Evolutionary conservation across 106 monocot genomes (phyloP), one percentile per base, ranked within the genome.

Genomic region (Dendrobium catenatum): DNA sequence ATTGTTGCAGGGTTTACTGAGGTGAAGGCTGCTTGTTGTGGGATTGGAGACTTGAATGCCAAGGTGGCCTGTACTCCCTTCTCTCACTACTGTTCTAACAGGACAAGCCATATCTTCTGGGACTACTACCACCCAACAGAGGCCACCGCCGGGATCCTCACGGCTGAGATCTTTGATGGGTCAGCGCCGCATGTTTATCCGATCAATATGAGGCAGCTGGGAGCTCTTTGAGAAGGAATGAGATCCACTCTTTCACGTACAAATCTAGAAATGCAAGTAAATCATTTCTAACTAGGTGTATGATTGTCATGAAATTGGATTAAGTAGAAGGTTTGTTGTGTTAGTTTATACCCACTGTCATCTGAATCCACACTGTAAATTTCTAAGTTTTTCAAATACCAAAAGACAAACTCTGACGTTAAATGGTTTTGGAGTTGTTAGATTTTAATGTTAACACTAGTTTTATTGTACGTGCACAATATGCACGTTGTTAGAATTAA

Each of bases 41-140:
- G 91, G 47, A 51, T 89, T 16, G 91, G 91, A 5, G 78, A 87
- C n/a, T 40, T 91, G 72, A 85, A 88, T 43, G 88, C 88, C 0
- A 88, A 88, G 81, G 42, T 85, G 11, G 86, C 86, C 27, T 91
- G 91, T 80, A 24, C 81, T 0, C 91, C 88, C 42, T 59, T 88
- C 19, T 78, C 91, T 22, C 72, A 15, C 17, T 87, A 88, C 27
- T 91, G 91, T 46, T 42, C 79, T 3, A 87, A 91, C 68, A 84
- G 91, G 72, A 76, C 80, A 1, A 76, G 81, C 20, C 81, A 88
- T 68, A 42, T 85, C 0, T 91, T 88, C 75, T 91, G 91, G 88
- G 91, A 91, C 75, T 79, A 83, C 16, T 86, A 85, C 78, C 91
- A 91, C 80, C 91, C 86, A 20, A 83, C 91, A 6, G 81, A 91